Percentiles rank a stretch among this genome's conserved stretches.
Conservation (phyloP, 345 rosid genomes). For the Brassica rapa region DNA sequence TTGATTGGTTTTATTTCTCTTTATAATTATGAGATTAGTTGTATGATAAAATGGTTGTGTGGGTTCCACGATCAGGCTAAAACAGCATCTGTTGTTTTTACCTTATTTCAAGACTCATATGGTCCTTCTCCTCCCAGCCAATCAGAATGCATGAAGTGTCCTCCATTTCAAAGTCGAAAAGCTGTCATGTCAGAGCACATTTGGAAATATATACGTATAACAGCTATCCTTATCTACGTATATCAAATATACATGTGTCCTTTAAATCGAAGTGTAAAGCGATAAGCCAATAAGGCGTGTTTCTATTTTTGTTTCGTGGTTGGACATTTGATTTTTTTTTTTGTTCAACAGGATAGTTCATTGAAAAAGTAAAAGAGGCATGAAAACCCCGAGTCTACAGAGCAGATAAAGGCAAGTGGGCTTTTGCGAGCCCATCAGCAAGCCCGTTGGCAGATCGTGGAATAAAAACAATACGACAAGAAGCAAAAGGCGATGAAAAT, state of each 20-base stretch:
- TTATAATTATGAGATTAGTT: constrained; percentile 7
- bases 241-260: background rate
- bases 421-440: no score
- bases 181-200: constrained; percentile 37
- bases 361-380: no score
- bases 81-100: constrained; percentile 43
- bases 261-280: background rate
- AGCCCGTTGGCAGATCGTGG: no score
- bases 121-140: constrained; percentile 32
- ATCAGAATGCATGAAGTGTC: constrained; percentile 33
- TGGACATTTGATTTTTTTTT: background rate
- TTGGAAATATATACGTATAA: constrained; percentile 18
- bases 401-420: no score
- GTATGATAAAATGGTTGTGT: constrained; percentile 8
- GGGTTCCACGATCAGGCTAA: constrained; percentile 34
- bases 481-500: no score
- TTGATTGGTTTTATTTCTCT: constrained; percentile 28
- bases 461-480: no score
- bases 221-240: background rate
- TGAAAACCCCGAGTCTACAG: no score
- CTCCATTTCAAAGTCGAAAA: constrained; percentile 33
- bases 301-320: background rate
- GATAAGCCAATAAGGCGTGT: constrained; percentile 3
- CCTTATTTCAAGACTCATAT: constrained; percentile 26
- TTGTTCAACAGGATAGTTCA: no score